Evolutionary conservation across 2,329 filamentous ascomycete genomes (phyloP).

Genomic region (Aspergillus spinulosporus): DNA sequence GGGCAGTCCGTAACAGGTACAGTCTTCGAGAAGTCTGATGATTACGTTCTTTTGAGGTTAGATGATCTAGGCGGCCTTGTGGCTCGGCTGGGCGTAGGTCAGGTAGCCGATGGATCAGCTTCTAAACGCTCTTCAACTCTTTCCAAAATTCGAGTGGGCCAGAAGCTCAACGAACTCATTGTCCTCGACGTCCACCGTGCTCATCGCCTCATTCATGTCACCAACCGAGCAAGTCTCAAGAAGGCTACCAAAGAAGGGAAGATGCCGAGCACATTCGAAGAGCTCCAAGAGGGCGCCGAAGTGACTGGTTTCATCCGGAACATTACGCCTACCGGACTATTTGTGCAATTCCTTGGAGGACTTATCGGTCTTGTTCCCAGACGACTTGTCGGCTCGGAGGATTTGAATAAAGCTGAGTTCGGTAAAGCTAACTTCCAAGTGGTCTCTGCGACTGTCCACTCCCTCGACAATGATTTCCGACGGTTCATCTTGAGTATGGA

Average conservation of each 20-base stretch:
- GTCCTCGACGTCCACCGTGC: slow-evolving; percentile 82
- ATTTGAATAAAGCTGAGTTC: slow-evolving; percentile 68
- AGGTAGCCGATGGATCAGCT: slow-evolving; percentile 80
- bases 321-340: slow-evolving; percentile 76
- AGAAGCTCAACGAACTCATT: slow-evolving; percentile 77
- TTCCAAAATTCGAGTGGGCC: slow-evolving; percentile 80
- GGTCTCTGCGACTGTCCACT: slow-evolving; percentile 69
- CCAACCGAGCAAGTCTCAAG: slow-evolving; percentile 79
- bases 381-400: slow-evolving; percentile 71
- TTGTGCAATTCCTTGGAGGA: slow-evolving; percentile 81
- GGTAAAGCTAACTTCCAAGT: slow-evolving; percentile 76
- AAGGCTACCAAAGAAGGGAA: slow-evolving; percentile 70
- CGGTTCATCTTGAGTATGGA: slow-evolving; percentile 68
- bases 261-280: slow-evolving; percentile 70
- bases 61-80: slow-evolving; percentile 67
- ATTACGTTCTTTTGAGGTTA: slow-evolving; percentile 76
- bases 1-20: slow-evolving; percentile 76
- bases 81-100: slow-evolving; percentile 72
- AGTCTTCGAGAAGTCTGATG: slow-evolving; percentile 76
- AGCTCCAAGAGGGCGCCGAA: slow-evolving; percentile 67
- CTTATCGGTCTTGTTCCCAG: slow-evolving; percentile 79
- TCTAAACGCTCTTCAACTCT: slow-evolving; percentile 75
- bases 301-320: slow-evolving; percentile 82
- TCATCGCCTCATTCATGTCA: slow-evolving; percentile 72
- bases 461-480: slow-evolving; percentile 67